Evolutionary conservation across 2,329 filamentous ascomycete genomes (phyloP).

Genomic region (Ophiocordyceps camponoti-floridani): DNA sequence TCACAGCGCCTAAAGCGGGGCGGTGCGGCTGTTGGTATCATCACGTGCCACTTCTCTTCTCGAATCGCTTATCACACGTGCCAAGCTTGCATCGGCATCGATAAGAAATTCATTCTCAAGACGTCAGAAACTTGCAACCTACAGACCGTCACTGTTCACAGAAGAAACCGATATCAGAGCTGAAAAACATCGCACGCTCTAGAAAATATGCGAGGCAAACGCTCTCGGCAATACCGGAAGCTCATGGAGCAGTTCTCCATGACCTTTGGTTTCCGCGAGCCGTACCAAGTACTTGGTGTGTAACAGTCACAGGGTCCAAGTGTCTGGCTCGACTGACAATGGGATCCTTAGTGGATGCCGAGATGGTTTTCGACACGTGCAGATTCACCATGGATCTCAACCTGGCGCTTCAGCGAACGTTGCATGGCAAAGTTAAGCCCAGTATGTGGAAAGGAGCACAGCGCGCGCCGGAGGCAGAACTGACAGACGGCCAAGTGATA

Average conservation of each 20-base stretch:
- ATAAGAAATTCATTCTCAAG: slow-evolving; percentile 22
- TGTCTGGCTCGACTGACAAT: slow-evolving; percentile 1
- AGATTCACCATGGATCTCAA: slow-evolving; percentile 83
- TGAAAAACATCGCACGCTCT: neutral
- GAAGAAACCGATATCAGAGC: neutral
- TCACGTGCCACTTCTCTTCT: too few species aligned
- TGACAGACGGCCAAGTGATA: slow-evolving; percentile 38
- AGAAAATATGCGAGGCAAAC: slow-evolving; percentile 28
- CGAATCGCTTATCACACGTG: slow-evolving; percentile 16
- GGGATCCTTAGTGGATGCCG: slow-evolving; percentile 48
- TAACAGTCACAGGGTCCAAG: slow-evolving; percentile 2
- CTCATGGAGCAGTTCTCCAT: slow-evolving; percentile 84
- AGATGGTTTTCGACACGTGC: slow-evolving; percentile 66
- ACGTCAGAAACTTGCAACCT: too few species aligned
- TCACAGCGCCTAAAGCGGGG: too few species aligned
- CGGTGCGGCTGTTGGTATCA: too few species aligned
- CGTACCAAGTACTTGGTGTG: slow-evolving; percentile 72
- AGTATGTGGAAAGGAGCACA: slow-evolving; percentile 28
- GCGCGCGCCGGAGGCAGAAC: slow-evolving; percentile 1
- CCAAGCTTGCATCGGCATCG: slow-evolving; percentile 1
- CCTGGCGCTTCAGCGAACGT: slow-evolving; percentile 57
- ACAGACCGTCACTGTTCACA: slow-evolving; percentile 1
- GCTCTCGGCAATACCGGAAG: slow-evolving; percentile 47
- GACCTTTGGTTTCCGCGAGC: slow-evolving; percentile 78
- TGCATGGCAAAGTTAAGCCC: slow-evolving; percentile 74